A percentile compares a stretch with the other conserved stretches of the same genome.
Evolutionary conservation across 305 asterid genomes (phyloP).

Genomic region (Fraxinus velutina): DNA sequence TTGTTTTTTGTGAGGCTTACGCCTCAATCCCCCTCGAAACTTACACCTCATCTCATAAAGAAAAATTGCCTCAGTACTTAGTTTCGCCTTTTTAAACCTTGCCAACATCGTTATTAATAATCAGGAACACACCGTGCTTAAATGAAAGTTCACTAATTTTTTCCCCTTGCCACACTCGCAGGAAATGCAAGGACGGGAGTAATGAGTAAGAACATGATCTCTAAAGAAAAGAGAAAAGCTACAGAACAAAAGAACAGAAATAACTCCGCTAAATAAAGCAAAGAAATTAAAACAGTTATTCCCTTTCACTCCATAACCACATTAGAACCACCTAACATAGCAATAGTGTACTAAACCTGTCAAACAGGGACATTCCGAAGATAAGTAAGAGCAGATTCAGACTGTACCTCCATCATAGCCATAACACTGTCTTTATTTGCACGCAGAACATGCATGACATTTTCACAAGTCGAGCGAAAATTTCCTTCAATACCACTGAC

Average conservation of each 20-base stretch:
- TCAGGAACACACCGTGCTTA: not conserved
- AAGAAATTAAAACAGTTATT: not conserved
- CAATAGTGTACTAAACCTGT: not conserved
- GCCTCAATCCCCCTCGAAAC: no score
- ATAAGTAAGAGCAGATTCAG: constrained; percentile 9
- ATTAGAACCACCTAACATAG: not conserved
- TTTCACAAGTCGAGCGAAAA: constrained; percentile 97
- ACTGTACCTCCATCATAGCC: constrained; percentile 99
- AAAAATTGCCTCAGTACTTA: no score
- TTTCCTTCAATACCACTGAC: constrained; percentile 99
- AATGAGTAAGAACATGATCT: not conserved
- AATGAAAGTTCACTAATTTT: not conserved
- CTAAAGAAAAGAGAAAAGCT: not conserved
- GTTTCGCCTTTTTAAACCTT: no score
- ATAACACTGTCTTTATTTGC: constrained; percentile 90
- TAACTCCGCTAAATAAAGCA: not conserved
- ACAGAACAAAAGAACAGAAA: not conserved
- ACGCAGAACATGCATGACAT: constrained; percentile 95
- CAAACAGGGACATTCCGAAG: not conserved
- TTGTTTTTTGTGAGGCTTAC: no score
- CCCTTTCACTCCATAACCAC: not conserved
- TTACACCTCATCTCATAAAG: no score
- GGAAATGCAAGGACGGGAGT: not conserved
- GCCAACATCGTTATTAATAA: not conserved
- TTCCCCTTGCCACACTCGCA: not conserved